Evolutionary conservation across 441 rosid species (phyloP), one percentile per base, ranked within the genome.

Genomic region (Manihot esculenta): DNA sequence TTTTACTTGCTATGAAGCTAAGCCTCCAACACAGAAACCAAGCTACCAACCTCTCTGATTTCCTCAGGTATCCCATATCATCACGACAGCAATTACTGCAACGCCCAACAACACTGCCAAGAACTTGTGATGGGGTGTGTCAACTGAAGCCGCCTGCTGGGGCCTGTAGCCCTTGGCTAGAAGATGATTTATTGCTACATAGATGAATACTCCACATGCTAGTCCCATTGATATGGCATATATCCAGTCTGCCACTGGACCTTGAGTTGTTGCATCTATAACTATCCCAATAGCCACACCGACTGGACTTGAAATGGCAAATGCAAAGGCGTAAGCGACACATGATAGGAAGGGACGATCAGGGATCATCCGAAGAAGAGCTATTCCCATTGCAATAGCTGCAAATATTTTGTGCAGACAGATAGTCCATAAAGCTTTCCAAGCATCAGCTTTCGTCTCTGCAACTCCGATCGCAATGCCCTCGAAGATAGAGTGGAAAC

Each of bases 361-460:
- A 0, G 97, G 97, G 54, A 87, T 82, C 86, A 90, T 90, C 26
- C 92, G 83, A 3, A 92, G 94, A 23, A 92, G 90, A 64, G 97
- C 93, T 59, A 92, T 90, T 4, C 94, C 97, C 96, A 90, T 90
- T 9, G 97, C 96, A 10, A 90, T 75, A 0, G 96, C 97, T 30
- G 97, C 97, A 72, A 92, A 92, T 69, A 92, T 72, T 81, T 92
- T 90, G 85, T 92, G 97, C 68, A 92, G 76, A 11, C 77, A 71
- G 68, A 92, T 88, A 4, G 97, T 92, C 96, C 97, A 90, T 18
- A 92, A 67, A 41, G 94, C 94, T 80, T 74, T 90, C 94, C 96
- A 92, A 11, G 97, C 97, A 54, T 90, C 90, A 2, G 79, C 71
- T 69, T 83, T 18, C 0, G 86, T 84, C 77, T 84, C 79, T 24